Evolutionary conservation across 768 basidiomycete genomes (phyloP).

Genomic region (Lentinula sp.): DNA sequence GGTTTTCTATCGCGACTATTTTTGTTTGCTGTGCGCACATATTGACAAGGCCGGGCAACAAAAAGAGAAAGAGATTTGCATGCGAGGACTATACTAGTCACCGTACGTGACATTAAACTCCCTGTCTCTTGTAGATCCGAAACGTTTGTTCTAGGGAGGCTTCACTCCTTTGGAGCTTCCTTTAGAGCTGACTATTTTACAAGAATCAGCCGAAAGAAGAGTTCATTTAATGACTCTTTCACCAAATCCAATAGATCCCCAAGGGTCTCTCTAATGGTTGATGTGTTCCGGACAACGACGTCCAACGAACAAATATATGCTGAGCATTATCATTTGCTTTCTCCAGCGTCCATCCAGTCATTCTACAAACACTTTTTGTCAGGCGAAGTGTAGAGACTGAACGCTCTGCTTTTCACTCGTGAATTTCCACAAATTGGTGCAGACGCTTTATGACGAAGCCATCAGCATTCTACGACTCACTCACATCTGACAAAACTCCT

Average conservation of each 20-base stretch:
- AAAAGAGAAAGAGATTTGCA: too few relatives aligned
- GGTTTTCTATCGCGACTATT: too few relatives aligned
- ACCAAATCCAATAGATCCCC: constrained; percentile 50
- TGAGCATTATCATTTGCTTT: constrained; percentile 69
- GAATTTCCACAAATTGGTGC: constrained; percentile 67
- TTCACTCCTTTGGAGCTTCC: too few relatives aligned
- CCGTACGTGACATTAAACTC: too few relatives aligned
- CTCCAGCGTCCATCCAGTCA: constrained; percentile 59
- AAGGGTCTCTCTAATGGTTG: constrained; percentile 52
- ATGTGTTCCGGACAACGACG: constrained; percentile 60
- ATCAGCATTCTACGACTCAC: constrained; percentile 19
- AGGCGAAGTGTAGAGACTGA: constrained; percentile 59
- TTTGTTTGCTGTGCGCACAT: too few relatives aligned
- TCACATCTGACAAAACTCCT: constrained; percentile 9
- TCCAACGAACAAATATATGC: constrained; percentile 76
- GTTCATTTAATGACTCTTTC: constrained; percentile 80
- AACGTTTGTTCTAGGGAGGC: constrained; percentile 45
- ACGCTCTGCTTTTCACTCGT: constrained; percentile 74
- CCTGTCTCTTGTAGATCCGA: too few relatives aligned
- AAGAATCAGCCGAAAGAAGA: constrained; percentile 63
- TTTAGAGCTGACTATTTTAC: constrained; percentile 60
- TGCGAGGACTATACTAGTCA: too few relatives aligned
- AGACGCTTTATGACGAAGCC: constrained; percentile 18
- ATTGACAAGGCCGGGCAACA: too few relatives aligned
- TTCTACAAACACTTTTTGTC: constrained; percentile 69